Evolutionary conservation across 1,284 basidiomycete genomes (phyloP).

Genomic region (Termitomyces sp.): DNA sequence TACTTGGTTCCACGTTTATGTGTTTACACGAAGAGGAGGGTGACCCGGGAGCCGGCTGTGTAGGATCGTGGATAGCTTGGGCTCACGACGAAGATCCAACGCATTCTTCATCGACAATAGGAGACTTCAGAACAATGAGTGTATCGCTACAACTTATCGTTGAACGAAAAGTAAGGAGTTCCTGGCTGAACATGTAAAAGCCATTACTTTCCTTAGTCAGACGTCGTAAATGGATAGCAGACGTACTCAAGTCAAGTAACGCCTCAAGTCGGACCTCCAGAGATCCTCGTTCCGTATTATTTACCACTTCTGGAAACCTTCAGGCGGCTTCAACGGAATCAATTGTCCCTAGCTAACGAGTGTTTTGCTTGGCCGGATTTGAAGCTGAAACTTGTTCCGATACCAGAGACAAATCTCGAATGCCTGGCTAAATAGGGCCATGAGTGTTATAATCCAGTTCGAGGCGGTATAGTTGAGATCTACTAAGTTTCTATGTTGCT

Average conservation of each 20-base stretch:
- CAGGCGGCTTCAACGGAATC: neutral
- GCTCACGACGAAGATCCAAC: neutral
- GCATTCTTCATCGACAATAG: neutral
- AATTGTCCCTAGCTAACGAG: too few species aligned
- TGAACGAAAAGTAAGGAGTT: neutral
- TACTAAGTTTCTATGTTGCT: neutral
- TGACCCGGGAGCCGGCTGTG: neutral
- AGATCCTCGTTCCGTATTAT: neutral
- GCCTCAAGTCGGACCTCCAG: too few species aligned
- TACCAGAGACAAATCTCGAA: neutral
- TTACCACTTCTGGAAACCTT: neutral
- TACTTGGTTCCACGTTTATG: neutral
- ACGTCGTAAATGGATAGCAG: neutral
- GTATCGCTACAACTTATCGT: neutral
- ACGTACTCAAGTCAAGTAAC: neutral
- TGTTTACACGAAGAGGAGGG: neutral
- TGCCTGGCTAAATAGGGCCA: neutral
- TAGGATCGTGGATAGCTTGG: neutral
- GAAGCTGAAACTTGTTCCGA: too few species aligned
- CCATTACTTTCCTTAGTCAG: neutral
- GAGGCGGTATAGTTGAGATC: neutral
- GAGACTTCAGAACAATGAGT: neutral
- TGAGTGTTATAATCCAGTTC: neutral
- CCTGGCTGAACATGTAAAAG: neutral
- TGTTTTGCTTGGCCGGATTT: too few species aligned